A percentile compares a stretch with the other conserved stretches of the same genome.
These are phyloP conservation scores for Penicillium coffeae DNA, from an alignment of 495 filamentous ascomycete species.

Conservation along the genomic window DNA sequence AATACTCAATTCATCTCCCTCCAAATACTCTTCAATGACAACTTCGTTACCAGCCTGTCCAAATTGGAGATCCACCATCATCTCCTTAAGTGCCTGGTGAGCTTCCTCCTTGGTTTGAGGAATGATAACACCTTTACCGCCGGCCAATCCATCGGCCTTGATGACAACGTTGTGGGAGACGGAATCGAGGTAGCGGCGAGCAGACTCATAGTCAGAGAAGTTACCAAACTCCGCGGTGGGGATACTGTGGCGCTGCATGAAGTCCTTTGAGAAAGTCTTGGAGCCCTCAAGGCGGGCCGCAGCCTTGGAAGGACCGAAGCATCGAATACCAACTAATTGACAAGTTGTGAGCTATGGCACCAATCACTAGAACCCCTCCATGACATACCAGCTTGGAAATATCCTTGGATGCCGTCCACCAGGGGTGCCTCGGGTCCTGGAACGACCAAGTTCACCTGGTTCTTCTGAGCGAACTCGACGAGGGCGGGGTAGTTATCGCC, in stretches of 20 bases:
- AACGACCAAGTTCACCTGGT: slow-evolving; percentile 77
- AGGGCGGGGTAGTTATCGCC: slow-evolving; percentile 74
- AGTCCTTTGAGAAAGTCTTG: slow-evolving; percentile 97
- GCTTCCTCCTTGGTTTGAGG: slow-evolving; percentile 78
- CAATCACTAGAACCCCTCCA: neutral
- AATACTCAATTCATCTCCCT: slow-evolving; percentile 89
- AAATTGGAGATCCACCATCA: slow-evolving; percentile 88
- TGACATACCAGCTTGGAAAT: slow-evolving; percentile 62
- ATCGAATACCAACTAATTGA: slow-evolving; percentile 63
- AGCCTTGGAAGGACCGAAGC: slow-evolving; percentile 81
- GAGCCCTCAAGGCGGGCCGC: slow-evolving; percentile 92
- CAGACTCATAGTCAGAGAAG: slow-evolving; percentile 77
- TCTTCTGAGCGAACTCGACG: slow-evolving; percentile 66
- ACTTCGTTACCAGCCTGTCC: slow-evolving; percentile 86
- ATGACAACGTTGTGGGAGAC: slow-evolving; percentile 77
- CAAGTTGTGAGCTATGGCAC: slow-evolving; percentile 12
- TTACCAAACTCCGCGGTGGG: slow-evolving; percentile 88
- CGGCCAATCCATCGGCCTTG: slow-evolving; percentile 83
- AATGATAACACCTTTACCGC: slow-evolving; percentile 90
- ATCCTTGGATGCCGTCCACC: slow-evolving; percentile 83
- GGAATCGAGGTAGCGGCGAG: slow-evolving; percentile 69
- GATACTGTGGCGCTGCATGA: slow-evolving; percentile 88
- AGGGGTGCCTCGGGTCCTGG: slow-evolving; percentile 91
- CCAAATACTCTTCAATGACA: slow-evolving; percentile 92
- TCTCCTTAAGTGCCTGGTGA: slow-evolving; percentile 72